Evolutionary conservation across 2,329 filamentous ascomycete species (phyloP), one percentile per base, ranked within the genome.

Genomic region (Diplodia scrobiculata): DNA sequence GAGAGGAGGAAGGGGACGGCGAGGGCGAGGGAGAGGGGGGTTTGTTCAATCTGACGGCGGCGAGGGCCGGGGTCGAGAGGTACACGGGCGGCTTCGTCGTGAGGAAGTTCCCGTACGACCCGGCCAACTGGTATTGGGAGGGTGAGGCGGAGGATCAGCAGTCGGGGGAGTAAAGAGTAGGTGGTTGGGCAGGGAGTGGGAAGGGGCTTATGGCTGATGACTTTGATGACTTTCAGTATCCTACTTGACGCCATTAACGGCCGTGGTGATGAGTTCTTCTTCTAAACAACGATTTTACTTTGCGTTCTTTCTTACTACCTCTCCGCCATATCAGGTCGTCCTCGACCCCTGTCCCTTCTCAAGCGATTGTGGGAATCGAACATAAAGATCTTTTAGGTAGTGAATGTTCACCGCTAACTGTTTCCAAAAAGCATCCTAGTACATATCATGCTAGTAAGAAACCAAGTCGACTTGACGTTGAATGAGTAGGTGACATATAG

Each of bases 81-180:
- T 45, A 45, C n/a, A n/a, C 17, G 2, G 41, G 41, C 0, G 77
- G 78, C 66, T 69, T 76, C 9, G 76, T 78, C 1, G 72, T 77
- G 7, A 68, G 77, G 60, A 79, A 79, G 69, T 79, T 79, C 66
- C 60, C 47, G 19, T 63, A 36, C n/a, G 47, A 63, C 41, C 60
- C 60, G n/a, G 51, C 50, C 17, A 38, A 63, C 14, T 48, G 27
- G 45, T 63, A 41, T 13, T 52, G 29, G 21, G 60, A 38, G 60
- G 41, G 41, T 7, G 41, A 45, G 41, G 6, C 41, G 17, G 41
- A 19, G 41, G 41, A 45, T 19, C 41, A 45, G 17, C 41, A 45
- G 41, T 45, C 41, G 7, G 41, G 9, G 41, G 9, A 45, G 17
- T 45, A n/a, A 45, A 10, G 17, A 3, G 14, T n/a, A 2, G 14